Evolutionary conservation across 2,329 filamentous ascomycete genomes (phyloP).

Genomic region (Ilyonectria mors-panacis): DNA sequence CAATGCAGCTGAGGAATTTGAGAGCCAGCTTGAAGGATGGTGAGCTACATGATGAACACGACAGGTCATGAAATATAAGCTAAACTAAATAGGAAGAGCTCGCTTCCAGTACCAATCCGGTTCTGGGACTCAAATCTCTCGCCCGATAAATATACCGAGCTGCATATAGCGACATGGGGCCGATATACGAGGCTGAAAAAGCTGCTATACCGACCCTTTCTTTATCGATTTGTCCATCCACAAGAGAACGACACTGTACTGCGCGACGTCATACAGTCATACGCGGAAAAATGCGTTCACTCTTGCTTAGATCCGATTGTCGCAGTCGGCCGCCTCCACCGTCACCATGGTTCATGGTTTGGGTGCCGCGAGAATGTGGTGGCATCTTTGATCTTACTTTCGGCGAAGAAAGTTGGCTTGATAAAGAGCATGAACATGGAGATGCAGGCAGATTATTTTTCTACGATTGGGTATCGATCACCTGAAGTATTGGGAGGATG

Average conservation of each 20-base stretch:
- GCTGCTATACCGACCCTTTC: constrained; percentile 10
- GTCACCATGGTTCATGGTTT: constrained; percentile 26
- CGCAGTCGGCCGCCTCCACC: constrained; percentile 2
- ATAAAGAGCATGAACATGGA: constrained; percentile 16
- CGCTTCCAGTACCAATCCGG: constrained; percentile 13
- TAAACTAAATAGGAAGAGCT: constrained; percentile 14
- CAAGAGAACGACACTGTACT: constrained; percentile 1
- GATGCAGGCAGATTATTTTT: constrained; percentile 13
- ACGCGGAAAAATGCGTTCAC: constrained; percentile 17
- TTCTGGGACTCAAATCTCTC: constrained; percentile 15
- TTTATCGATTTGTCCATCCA: constrained; percentile 20
- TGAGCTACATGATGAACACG: neutral
- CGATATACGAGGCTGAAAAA: constrained; percentile 10
- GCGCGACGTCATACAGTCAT: constrained; percentile 2
- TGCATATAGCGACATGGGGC: constrained; percentile 21
- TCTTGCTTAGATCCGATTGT: constrained; percentile 11
- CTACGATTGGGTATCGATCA: constrained; percentile 4
- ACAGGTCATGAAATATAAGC: neutral
- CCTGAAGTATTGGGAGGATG: constrained; percentile 21
- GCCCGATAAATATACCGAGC: constrained; percentile 17
- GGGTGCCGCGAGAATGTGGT: constrained; percentile 4
- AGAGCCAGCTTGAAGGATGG: constrained; percentile 22
- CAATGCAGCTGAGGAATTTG: constrained; percentile 13
- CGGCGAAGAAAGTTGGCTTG: constrained; percentile 13
- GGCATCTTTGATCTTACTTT: neutral